Evolutionary conservation across 495 filamentous ascomycete genomes (phyloP).

Genomic region (Annulohypoxylon stygium): DNA sequence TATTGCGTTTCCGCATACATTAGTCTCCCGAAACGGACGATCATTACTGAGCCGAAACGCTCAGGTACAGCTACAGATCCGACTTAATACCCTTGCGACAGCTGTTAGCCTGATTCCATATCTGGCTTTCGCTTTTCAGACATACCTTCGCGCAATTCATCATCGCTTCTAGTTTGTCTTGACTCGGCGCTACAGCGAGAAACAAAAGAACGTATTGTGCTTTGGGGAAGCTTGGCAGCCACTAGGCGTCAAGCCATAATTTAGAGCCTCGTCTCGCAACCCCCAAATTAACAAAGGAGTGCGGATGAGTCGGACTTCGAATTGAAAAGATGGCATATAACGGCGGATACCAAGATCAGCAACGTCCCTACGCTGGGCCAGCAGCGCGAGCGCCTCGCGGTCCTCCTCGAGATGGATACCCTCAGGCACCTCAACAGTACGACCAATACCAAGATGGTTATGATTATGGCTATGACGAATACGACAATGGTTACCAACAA

Average conservation of each 20-base stretch:
- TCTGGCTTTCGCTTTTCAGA: not conserved
- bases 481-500: conserved; percentile 63
- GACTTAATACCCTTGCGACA: conserved; percentile 32
- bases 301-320: conserved; percentile 1
- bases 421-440: conserved; percentile 65
- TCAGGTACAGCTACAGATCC: conserved; percentile 38
- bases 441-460: conserved; percentile 65
- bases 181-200: not conserved
- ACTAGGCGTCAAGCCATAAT: not conserved
- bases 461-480: conserved; percentile 66
- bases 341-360: conserved; percentile 60
- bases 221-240: conserved; percentile 15
- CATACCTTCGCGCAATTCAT: conserved; percentile 10
- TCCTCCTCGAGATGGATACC: conserved; percentile 46
- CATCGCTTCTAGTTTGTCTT: not conserved
- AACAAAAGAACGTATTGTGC: conserved; percentile 24
- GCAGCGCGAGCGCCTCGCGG: conserved; percentile 55
- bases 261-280: not conserved
- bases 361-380: conserved; percentile 63
- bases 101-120: conserved; percentile 7
- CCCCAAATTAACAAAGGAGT: not conserved
- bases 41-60: conserved; percentile 54
- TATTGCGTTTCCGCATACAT: conserved; percentile 38
- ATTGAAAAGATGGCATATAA: conserved; percentile 59
- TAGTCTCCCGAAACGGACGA: conserved; percentile 53